Evolutionary conservation across 75 land plant genomes (phyloP).

Genomic region (Picea sitchensis): DNA sequence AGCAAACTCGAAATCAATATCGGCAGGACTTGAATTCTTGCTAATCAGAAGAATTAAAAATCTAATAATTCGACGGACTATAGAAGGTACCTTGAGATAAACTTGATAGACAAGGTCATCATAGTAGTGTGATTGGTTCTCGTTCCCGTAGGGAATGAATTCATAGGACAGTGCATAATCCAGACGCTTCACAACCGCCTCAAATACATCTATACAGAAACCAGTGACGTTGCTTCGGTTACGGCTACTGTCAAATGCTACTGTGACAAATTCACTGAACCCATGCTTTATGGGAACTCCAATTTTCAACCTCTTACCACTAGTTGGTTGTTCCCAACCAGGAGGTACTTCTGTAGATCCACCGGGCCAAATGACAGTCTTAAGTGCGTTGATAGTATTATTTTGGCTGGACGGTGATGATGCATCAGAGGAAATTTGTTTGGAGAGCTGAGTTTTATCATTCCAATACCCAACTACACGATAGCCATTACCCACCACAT

Average conservation of each 20-base stretch:
- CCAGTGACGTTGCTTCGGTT: conserved; percentile 11
- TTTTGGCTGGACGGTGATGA: neutral
- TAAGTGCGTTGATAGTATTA: neutral
- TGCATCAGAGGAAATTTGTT: neutral
- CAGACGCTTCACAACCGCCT: conserved; percentile 19
- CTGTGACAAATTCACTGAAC: conserved; percentile 26
- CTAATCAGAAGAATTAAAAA: too few relatives aligned
- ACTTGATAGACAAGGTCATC: conserved; percentile 15
- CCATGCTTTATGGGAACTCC: conserved; percentile 37
- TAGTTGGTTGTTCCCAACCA: conserved; percentile 30
- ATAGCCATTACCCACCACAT: conserved; percentile 20
- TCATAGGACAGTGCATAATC: conserved; percentile 30
- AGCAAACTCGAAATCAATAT: neutral
- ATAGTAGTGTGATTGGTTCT: conserved; percentile 1
- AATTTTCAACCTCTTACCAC: conserved; percentile 20
- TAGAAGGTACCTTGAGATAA: neutral
- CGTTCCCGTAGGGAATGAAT: neutral
- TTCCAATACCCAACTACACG: conserved; percentile 32
- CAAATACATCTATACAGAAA: conserved; percentile 35
- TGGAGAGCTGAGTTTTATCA: too few relatives aligned
- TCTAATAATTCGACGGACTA: too few relatives aligned
- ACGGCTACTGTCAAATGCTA: neutral
- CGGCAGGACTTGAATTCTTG: neutral
- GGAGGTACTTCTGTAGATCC: conserved; percentile 15
- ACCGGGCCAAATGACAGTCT: conserved; percentile 29